These are phyloP conservation scores for Fraxinus pennsylvanica DNA, from an alignment of 257 asterid genomes.

Conservation along the genomic window DNA sequence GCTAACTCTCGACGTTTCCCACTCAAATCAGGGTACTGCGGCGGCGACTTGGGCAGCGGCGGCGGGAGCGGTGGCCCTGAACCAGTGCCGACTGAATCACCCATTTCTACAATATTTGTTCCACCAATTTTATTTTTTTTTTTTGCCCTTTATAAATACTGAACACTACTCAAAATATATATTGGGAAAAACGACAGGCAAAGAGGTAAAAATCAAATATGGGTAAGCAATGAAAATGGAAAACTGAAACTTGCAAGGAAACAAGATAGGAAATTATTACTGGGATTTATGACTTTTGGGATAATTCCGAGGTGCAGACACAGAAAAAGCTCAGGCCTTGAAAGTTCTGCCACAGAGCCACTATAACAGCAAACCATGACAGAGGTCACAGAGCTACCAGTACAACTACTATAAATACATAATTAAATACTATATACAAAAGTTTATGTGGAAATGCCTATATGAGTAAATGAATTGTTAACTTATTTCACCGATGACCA, in stretches of 20 bases:
- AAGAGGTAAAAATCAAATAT: neutral
- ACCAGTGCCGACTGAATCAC: conserved; percentile 37
- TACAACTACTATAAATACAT: conserved; percentile 5
- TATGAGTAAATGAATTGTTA: conserved; percentile 23
- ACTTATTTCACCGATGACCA: conserved; percentile 19
- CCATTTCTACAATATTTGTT: conserved; percentile 36
- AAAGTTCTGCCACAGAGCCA: conserved; percentile 5
- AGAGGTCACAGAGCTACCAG: conserved; percentile 33
- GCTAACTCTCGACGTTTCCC: conserved; percentile 83
- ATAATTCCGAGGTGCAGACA: conserved; percentile 46
- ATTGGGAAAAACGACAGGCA: neutral
- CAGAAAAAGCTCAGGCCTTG: conserved; percentile 1
- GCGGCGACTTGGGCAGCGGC: conserved; percentile 91
- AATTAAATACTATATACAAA: neutral
- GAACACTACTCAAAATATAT: neutral
- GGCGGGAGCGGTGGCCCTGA: conserved; percentile 62
- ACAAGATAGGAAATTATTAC: conserved; percentile 22
- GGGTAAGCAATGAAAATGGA: conserved; percentile 20
- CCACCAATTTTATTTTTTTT: neutral
- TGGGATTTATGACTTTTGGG: conserved; percentile 36
- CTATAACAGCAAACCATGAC: conserved; percentile 36
- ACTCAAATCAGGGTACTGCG: conserved; percentile 82
- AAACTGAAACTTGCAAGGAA: conserved; percentile 16
- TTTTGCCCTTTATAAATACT: neutral
- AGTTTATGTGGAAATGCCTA: conserved; percentile 27